Percentiles rank a stretch among this genome's conserved stretches.
These are phyloP conservation scores for Nothophytophthora sp. DNA, from an alignment of 352 stramenopile genomes.

Conservation along the genomic window DNA sequence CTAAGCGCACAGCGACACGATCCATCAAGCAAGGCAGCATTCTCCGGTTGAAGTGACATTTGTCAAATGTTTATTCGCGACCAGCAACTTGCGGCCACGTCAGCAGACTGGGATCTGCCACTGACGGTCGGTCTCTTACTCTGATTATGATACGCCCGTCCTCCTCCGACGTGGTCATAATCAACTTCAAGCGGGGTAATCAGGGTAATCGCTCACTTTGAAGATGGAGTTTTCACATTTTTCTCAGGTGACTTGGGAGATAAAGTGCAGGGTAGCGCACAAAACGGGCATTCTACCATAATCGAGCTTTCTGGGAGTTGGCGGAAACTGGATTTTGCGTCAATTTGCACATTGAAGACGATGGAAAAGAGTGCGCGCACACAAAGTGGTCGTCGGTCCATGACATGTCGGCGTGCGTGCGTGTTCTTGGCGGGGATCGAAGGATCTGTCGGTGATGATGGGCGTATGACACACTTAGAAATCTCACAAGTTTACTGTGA, in stretches of 20 bases:
- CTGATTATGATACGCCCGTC: too few relatives aligned
- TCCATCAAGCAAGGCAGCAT: too few relatives aligned
- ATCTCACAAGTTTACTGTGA: too few relatives aligned
- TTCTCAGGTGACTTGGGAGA: constrained; percentile 1
- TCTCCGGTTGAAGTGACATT: too few relatives aligned
- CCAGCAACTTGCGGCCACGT: too few relatives aligned
- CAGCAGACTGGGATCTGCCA: too few relatives aligned
- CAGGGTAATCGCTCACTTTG: neutral
- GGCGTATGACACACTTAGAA: constrained; percentile 31
- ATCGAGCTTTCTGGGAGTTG: too few relatives aligned
- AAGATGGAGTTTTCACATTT: neutral
- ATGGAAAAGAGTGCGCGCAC: neutral
- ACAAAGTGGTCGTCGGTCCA: neutral
- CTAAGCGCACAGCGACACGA: too few relatives aligned
- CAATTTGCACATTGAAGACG: neutral
- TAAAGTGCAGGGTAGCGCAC: too few relatives aligned
- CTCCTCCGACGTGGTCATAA: neutral
- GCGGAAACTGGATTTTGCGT: neutral
- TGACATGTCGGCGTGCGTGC: constrained; percentile 12
- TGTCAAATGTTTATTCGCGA: too few relatives aligned
- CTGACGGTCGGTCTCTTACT: too few relatives aligned
- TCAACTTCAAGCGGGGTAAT: neutral
- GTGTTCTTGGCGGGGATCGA: constrained; percentile 10
- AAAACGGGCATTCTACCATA: too few relatives aligned
- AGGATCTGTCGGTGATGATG: constrained; percentile 21